These are phyloP conservation scores for Cruciata laevipes DNA, from an alignment of 257 asterid genomes.

Conservation along the genomic window DNA sequence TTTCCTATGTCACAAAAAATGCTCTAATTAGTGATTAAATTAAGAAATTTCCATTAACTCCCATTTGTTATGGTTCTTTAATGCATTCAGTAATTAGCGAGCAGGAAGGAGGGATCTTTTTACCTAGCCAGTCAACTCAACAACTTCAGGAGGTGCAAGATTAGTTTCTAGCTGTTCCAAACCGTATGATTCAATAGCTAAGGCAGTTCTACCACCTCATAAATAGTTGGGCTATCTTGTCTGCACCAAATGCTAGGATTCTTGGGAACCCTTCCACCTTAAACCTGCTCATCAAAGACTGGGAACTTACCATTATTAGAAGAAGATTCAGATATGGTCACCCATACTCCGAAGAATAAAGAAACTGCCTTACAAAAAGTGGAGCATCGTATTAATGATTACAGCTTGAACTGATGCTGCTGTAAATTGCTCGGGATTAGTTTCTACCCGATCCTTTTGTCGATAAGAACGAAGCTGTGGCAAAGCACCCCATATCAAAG, in stretches of 20 bases:
- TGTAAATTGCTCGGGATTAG: slow-evolving; percentile 97
- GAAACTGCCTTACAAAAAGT: no score
- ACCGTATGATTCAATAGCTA: slow-evolving; percentile 85
- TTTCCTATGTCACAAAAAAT: slow-evolving; percentile 13
- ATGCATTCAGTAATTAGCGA: background rate
- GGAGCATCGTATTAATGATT: no score
- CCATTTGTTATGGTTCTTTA: background rate
- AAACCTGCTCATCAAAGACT: slow-evolving; percentile 98
- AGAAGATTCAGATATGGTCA: no score
- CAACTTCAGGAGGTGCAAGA: slow-evolving; percentile 87
- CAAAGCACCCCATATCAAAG: slow-evolving; percentile 94
- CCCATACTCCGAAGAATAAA: no score
- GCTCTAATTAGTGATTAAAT: background rate
- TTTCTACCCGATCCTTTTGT: slow-evolving; percentile 91
- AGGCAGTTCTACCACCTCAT: slow-evolving; percentile 84
- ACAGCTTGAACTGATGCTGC: no score
- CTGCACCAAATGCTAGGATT: slow-evolving; percentile 91
- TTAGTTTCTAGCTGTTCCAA: slow-evolving; percentile 80
- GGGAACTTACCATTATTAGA: slow-evolving; percentile 40
- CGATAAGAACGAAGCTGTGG: slow-evolving; percentile 98
- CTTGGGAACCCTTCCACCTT: slow-evolving; percentile 96
- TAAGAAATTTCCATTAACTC: background rate
- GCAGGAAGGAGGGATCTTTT: slow-evolving; percentile 4
- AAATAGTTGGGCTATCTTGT: slow-evolving; percentile 74
- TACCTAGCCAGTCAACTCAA: slow-evolving; percentile 81